Base-by-base conservation (phyloP, 495 filamentous ascomycete genomes). In the Penicillium salamii region DNA sequence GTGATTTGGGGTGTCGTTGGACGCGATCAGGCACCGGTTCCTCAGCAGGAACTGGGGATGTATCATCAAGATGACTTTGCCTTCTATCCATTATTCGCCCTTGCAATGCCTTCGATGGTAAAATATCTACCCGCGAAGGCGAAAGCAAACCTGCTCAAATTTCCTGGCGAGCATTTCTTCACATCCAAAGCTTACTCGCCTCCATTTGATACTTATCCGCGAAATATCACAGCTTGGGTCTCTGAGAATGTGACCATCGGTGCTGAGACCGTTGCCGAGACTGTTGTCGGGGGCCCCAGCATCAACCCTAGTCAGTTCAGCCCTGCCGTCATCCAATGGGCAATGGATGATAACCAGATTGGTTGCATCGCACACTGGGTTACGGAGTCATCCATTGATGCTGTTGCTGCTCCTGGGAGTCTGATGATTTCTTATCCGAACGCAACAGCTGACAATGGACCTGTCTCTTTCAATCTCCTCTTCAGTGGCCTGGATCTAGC, bases 311-410 rank as follows among this genome's bases (percentile, higher is more conserved):
- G 44, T 32, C 63, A 67, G 0, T 75, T 72, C 45, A 72, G 58
- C 26, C 68, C 71, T 4, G 58, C 68, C 0, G 61, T 75, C 12
- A 62, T 72, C 4, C 71, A 73, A 48, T 73, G 71, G 70, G 57
- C 50, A 41, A 64, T 63, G 51, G 58, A 53, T 20, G 34, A 57
- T 5, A 11, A 39, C 11, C 47, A 60, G 9, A 47, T 49, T 44
- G 59, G 53, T 23, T 68, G 40, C 50, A 61, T 55, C 15, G 38
- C 52, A 2, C 56, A 59, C 40, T 59, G 56, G 56, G 59, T 69
- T 13, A 64, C 55, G 11, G 65, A 71, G 35, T 54, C 55, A 3
- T 60, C 57, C 0, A 47, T 74, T 17, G 44, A 62, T 24, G 68
- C 67, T 3, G 62, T 60, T 9, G 70, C 66, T 1, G 52, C 52